phyloP scores from a whole-genome alignment of 2,329 filamentous ascomycete genomes.

The Ophiostoma novo-ulmi region DNA sequence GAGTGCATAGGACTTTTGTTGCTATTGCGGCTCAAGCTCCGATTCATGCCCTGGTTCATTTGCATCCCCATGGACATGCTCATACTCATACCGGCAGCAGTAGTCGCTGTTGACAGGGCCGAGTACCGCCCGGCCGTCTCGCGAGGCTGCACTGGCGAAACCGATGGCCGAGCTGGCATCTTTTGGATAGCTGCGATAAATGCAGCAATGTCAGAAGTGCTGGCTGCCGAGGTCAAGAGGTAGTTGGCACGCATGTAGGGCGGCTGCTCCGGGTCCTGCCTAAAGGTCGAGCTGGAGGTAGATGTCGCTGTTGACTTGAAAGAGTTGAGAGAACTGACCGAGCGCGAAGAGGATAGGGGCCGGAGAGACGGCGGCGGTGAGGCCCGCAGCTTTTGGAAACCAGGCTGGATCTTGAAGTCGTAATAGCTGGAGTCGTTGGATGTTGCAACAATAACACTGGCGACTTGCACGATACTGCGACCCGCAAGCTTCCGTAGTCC shows the following conservation, averaged over 20 bases:
- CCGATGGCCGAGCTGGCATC: constrained; percentile 40
- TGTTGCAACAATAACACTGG: constrained; percentile 43
- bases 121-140: constrained; percentile 6
- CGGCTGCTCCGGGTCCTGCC: constrained; percentile 29
- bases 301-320: neutral
- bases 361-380: neutral
- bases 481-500: constrained; percentile 56
- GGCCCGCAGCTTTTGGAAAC: constrained; percentile 14
- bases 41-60: neutral
- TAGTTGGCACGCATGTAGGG: constrained; percentile 46
- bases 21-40: constrained; percentile 10
- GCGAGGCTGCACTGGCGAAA: constrained; percentile 27
- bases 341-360: neutral
- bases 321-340: neutral
- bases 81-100: neutral
- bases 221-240: constrained; percentile 51
- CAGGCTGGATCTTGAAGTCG: neutral
- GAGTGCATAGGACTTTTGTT: constrained; percentile 8
- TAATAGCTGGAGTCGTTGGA: neutral
- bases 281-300: neutral
- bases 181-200: constrained; percentile 52
- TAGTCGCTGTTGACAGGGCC: constrained; percentile 16
- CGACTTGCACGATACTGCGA: constrained; percentile 52
- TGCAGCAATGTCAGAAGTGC: constrained; percentile 47
- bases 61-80: neutral